Evolutionary conservation across 306 rosid species (phyloP).

Genomic region (Lathyrus aphaca): DNA sequence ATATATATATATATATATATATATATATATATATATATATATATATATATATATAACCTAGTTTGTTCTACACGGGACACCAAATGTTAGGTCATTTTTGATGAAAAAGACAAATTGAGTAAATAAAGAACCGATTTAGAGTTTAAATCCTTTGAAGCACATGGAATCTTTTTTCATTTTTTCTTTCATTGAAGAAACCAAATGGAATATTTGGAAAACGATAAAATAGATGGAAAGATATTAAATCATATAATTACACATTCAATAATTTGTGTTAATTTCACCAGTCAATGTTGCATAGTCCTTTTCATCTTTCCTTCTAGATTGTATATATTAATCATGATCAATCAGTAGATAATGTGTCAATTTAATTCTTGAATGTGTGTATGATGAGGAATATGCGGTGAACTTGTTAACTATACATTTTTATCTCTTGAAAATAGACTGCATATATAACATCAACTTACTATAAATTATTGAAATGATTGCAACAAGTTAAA

Average conservation of each 20-base stretch:
- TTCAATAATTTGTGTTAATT: slow-evolving; percentile 36
- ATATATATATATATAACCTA: no score
- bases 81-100: background rate
- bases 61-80: background rate
- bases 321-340: slow-evolving; percentile 8
- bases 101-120: slow-evolving; percentile 17
- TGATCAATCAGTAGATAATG: slow-evolving; percentile 12
- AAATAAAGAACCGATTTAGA: slow-evolving; percentile 26
- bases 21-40: no score
- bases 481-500: slow-evolving; percentile 38
- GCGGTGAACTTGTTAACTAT: slow-evolving; percentile 14
- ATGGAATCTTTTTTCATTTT: slow-evolving; percentile 12
- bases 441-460: background rate
- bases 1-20: no score
- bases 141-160: slow-evolving; percentile 21
- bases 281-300: slow-evolving; percentile 35
- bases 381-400: slow-evolving; percentile 12
- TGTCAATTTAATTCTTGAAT: slow-evolving; percentile 34
- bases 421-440: background rate
- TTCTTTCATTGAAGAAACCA: background rate
- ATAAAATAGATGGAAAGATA: slow-evolving; percentile 3
- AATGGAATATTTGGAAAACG: slow-evolving; percentile 24
- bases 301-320: slow-evolving; percentile 32
- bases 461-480: slow-evolving; percentile 29
- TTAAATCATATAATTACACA: background rate